Evolutionary conservation across 2,329 filamentous ascomycete genomes (phyloP), one percentile per base, ranked within the genome.

Genomic region (Beauveria brongniartii): DNA sequence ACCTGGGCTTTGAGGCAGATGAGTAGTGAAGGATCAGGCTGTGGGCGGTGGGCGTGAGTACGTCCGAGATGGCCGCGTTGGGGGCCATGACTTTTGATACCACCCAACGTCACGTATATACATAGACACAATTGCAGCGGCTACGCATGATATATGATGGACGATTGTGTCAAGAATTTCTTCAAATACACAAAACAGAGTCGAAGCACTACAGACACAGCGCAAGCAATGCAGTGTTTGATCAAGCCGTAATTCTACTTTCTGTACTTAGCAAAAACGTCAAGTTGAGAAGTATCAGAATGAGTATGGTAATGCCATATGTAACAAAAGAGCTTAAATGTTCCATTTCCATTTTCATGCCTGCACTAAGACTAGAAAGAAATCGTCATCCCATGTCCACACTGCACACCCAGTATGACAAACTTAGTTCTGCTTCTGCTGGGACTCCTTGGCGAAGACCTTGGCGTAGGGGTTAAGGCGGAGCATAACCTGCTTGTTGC

Each of bases 401-500:
- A 65, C 73, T 75, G 73, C 73, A 72, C 73, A 75, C 73, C 73
- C 73, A 75, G 72, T 67, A 66, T 71, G 51, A 56, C 46, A 63
- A 66, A 63, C 67, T 69, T 75, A 75, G 58, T 70, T 64, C 70
- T 73, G 72, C 72, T 74, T 74, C 72, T 76, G 75, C 70, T 76
- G 73, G 62, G 72, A 61, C 68, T 76, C 85, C 85, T 95, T 91
- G 71, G 87, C 82, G 81, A 95, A 99, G 66, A 90, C 87, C 71
- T 88, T 83, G 70, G 94, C 93, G 81, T 99, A 99, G 67, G 94
- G 94, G 89, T 99, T 99, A 78, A 99, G 90, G 73, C 94, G 90
- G 76, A 99, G 90, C 80, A 97, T 86, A 69, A 99, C 89, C 86
- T 97, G 94, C 87, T 92, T 96, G 90, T 99, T 99, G 81, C 84